A percentile compares a stretch with the other conserved stretches of the same genome.
phyloP scores from a whole-genome alignment of 371 early-diverging fungal species.

The Mucor plumbeus region DNA sequence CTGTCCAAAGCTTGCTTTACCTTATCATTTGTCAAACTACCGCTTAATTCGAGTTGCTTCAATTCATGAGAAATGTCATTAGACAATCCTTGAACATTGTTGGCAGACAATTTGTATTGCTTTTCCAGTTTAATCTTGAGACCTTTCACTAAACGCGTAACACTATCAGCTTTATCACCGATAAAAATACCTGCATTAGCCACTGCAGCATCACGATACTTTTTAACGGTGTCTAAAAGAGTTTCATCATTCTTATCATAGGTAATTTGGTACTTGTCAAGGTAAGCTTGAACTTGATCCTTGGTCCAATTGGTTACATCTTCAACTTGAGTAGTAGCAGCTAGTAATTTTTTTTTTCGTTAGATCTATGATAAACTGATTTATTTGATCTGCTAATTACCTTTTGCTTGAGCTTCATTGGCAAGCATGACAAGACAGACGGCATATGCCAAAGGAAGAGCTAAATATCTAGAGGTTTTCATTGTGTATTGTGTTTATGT shows the following conservation, averaged over 20 bases:
- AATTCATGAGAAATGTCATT: slow-evolving; percentile 40
- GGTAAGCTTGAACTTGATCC: slow-evolving; percentile 31
- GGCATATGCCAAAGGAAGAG: slow-evolving; percentile 23
- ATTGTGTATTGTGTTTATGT: slow-evolving; percentile 4
- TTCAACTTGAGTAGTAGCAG: slow-evolving; percentile 14
- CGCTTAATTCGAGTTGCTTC: slow-evolving; percentile 43
- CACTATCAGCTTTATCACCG: slow-evolving; percentile 26
- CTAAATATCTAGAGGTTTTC: slow-evolving; percentile 19
- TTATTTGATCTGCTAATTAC: slow-evolving; percentile 5
- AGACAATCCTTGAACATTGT: slow-evolving; percentile 27
- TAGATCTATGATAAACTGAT: background rate
- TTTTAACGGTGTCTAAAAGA: slow-evolving; percentile 36
- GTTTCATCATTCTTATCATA: slow-evolving; percentile 36
- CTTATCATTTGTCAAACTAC: slow-evolving; percentile 39
- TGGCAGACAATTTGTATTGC: slow-evolving; percentile 33
- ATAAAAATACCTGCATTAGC: slow-evolving; percentile 38
- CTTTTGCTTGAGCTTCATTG: slow-evolving; percentile 27
- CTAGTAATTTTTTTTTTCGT: background rate
- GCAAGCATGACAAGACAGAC: slow-evolving; percentile 23
- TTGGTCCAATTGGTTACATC: slow-evolving; percentile 35
- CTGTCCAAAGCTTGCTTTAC: slow-evolving; percentile 38
- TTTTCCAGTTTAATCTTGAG: slow-evolving; percentile 40
- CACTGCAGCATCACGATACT: slow-evolving; percentile 44
- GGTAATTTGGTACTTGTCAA: slow-evolving; percentile 41
- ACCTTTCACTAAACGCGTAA: slow-evolving; percentile 38